Evolutionary conservation across 192 early-diverging fungal species (phyloP).

Genomic region (Entomortierella chlamydospora): DNA sequence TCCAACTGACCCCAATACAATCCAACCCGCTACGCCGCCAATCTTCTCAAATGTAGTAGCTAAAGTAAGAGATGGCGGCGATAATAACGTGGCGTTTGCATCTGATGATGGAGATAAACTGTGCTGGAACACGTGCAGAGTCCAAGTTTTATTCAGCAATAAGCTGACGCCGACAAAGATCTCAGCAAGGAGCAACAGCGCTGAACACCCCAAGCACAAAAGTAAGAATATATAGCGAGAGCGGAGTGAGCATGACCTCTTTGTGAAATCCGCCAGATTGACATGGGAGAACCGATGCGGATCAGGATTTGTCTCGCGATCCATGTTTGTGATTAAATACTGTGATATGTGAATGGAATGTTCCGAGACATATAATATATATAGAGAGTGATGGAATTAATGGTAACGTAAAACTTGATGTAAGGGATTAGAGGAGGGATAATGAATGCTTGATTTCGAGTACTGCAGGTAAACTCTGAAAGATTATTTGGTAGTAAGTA

Average conservation of each 20-base stretch:
- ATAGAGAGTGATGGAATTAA: not conserved
- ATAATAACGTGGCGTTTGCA: not conserved
- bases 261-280: constrained; percentile 17
- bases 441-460: not conserved
- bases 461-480: not conserved
- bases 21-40: constrained; percentile 15
- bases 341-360: not conserved
- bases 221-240: constrained; percentile 20
- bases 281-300: constrained; percentile 27
- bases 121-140: constrained; percentile 7
- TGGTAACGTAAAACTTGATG: not conserved
- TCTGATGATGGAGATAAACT: not conserved
- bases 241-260: constrained; percentile 17
- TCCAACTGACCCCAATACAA: constrained; percentile 26
- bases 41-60: constrained; percentile 1
- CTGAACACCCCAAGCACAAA: constrained; percentile 2
- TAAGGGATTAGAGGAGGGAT: not conserved
- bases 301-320: constrained; percentile 9
- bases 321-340: constrained; percentile 2
- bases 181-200: constrained; percentile 17
- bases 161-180: constrained; percentile 18
- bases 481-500: no score
- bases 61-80: not conserved
- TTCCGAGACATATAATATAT: not conserved
- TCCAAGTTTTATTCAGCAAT: constrained; percentile 26